Conservation (phyloP, 2,329 filamentous ascomycete species). For the Cercospora sp. region DNA sequence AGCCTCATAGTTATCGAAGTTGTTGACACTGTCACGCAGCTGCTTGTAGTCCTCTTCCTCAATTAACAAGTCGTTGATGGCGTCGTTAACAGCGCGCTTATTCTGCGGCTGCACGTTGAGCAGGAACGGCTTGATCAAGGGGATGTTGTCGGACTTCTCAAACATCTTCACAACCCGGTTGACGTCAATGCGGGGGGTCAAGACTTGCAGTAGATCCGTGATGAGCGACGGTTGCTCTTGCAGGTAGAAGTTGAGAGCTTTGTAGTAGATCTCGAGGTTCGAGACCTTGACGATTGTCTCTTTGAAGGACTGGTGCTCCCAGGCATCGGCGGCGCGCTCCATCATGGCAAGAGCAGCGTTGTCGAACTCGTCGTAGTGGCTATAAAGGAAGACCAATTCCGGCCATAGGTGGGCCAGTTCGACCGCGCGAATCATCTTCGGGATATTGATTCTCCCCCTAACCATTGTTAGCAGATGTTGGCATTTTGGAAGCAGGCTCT, state of each 20-base stretch:
- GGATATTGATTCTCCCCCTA: conserved; percentile 83
- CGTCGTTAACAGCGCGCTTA: conserved; percentile 96
- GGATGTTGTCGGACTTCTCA: conserved; percentile 96
- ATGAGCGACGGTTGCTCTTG: conserved; percentile 94
- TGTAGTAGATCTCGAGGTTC: conserved; percentile 99
- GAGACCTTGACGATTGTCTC: conserved; percentile 97
- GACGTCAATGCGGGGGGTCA: conserved; percentile 93
- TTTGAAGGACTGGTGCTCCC: conserved; percentile 99
- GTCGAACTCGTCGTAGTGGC: conserved; percentile 97
- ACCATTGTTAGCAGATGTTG: neutral
- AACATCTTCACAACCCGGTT: conserved; percentile 99
- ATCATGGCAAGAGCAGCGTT: conserved; percentile 97
- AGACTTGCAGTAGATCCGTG: conserved; percentile 88
- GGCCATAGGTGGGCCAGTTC: conserved; percentile 97
- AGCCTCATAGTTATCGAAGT: conserved; percentile 98
- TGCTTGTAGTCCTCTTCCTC: conserved; percentile 99
- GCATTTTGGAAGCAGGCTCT: neutral
- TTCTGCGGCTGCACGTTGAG: conserved; percentile 95
- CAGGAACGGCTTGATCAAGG: conserved; percentile 97
- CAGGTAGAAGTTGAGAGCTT: conserved; percentile 93
- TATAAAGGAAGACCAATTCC: conserved; percentile 95
- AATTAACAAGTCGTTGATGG: conserved; percentile 95
- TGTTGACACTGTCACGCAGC: conserved; percentile 92
- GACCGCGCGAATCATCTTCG: conserved; percentile 55
- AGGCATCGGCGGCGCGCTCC: conserved; percentile 94